Evolutionary conservation across 148 eudicot genomes (phyloP).

Genomic region (Rhododendron kiyosumense): DNA sequence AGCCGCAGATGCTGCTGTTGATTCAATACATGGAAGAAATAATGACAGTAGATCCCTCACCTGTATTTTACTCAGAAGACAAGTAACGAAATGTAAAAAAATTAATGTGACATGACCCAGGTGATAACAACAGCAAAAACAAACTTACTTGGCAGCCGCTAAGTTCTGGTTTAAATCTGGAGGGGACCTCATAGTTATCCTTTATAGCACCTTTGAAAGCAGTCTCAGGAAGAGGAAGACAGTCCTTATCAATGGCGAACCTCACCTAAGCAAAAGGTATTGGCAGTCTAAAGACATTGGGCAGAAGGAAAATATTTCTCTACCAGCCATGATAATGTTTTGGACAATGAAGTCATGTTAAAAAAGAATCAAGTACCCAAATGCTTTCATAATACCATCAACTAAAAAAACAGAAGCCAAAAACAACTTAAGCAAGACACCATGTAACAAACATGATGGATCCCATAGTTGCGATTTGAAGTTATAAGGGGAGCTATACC

Average conservation of each 20-base stretch:
- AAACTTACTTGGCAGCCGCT: constrained; percentile 41
- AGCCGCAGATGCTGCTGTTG: constrained; percentile 13
- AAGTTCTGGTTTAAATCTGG: constrained; percentile 59
- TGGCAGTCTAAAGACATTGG: too few species aligned
- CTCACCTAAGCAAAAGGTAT: constrained; percentile 42
- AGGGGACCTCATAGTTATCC: constrained; percentile 38
- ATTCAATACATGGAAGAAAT: constrained; percentile 26
- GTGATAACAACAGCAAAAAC: neutral
- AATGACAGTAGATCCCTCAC: constrained; percentile 25
- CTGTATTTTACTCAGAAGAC: constrained; percentile 12
- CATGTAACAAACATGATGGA: too few species aligned
- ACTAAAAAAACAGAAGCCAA: neutral
- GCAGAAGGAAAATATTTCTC: too few species aligned
- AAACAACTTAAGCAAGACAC: neutral
- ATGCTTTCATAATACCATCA: neutral
- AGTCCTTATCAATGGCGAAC: constrained; percentile 51
- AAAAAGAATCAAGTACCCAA: neutral
- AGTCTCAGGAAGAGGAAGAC: constrained; percentile 63
- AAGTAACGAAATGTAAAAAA: neutral
- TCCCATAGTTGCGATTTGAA: too few species aligned
- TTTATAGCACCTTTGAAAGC: constrained; percentile 43
- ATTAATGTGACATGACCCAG: neutral
- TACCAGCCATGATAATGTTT: too few species aligned
- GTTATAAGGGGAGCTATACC: neutral
- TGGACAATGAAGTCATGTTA: too few species aligned